These are phyloP conservation scores for Fusarium paranaense DNA, from an alignment of 2,329 filamentous ascomycete genomes.

Conservation along the genomic window DNA sequence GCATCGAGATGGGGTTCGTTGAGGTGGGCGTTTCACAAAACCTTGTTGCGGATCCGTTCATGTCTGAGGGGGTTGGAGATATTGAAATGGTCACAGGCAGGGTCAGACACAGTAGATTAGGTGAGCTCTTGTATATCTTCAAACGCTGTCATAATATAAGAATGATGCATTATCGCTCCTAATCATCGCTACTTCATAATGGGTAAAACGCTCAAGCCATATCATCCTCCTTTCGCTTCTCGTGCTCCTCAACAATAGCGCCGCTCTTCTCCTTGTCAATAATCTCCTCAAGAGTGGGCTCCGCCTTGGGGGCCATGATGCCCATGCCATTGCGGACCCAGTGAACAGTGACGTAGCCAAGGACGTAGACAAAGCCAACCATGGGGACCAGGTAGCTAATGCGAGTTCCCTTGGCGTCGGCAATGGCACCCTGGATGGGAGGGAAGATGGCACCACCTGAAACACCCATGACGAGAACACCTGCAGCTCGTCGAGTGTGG, in stretches of 20 bases:
- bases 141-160: not conserved
- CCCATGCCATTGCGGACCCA: conserved; percentile 37
- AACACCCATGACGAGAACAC: conserved; percentile 77
- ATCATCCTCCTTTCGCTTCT: conserved; percentile 33
- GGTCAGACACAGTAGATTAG: not conserved
- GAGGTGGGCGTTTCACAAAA: not conserved
- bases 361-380: conserved; percentile 41
- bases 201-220: conserved; percentile 17
- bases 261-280: conserved; percentile 14
- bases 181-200: not conserved
- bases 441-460: conserved; percentile 70
- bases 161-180: not conserved
- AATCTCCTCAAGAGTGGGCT: conserved; percentile 1
- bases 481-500: conserved; percentile 80
- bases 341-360: conserved; percentile 31
- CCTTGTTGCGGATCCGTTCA: not conserved
- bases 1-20: not conserved
- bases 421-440: conserved; percentile 34
- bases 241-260: conserved; percentile 29
- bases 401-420: conserved; percentile 38
- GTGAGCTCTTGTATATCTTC: not conserved
- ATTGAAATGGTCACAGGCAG: not conserved
- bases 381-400: conserved; percentile 40
- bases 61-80: not conserved
- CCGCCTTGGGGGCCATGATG: conserved; percentile 21